A percentile compares a stretch with the other conserved stretches of the same genome.
These are phyloP conservation scores for Diphasiastrum complanatum DNA, from an alignment of 83 land plant species.

Conservation along the genomic window DNA sequence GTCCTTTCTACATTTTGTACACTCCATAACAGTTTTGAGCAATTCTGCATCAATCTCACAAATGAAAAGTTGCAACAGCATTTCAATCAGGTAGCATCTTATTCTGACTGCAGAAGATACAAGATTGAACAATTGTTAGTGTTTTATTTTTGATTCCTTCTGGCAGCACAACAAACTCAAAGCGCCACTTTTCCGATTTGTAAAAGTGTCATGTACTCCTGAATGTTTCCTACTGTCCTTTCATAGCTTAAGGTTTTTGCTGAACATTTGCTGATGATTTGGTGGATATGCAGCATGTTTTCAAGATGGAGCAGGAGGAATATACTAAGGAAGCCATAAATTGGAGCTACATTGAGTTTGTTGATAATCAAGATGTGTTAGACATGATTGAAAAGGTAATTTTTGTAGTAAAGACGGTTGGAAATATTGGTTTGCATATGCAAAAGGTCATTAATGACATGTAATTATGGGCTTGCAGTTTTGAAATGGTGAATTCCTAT, in stretches of 20 bases:
- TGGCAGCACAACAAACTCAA: neutral
- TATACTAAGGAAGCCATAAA: conserved; percentile 90
- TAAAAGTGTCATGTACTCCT: neutral
- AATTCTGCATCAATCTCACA: conserved; percentile 93
- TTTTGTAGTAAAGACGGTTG: too few species aligned
- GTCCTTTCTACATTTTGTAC: too few species aligned
- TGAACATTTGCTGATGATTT: neutral
- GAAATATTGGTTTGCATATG: too few species aligned
- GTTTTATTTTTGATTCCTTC: conserved; percentile 1
- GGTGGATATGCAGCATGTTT: conserved; percentile 81
- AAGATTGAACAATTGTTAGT: too few species aligned
- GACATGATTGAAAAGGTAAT: conserved; percentile 99
- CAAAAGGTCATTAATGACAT: too few species aligned
- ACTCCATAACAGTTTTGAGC: conserved; percentile 75
- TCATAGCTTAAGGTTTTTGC: too few species aligned
- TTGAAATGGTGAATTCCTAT: too few species aligned
- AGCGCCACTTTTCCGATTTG: neutral
- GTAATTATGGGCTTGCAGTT: too few species aligned
- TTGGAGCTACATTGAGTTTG: conserved; percentile 99
- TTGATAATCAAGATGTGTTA: conserved; percentile 96
- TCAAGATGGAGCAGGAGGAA: conserved; percentile 99
- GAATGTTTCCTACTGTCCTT: neutral
- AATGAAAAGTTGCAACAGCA: conserved; percentile 99
- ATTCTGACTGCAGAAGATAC: too few species aligned
- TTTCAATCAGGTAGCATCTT: conserved; percentile 71